Percentiles rank a stretch among this genome's conserved stretches.
phyloP scores from a whole-genome alignment of 805 yeast genomes.

The Spathaspora boniae region DNA sequence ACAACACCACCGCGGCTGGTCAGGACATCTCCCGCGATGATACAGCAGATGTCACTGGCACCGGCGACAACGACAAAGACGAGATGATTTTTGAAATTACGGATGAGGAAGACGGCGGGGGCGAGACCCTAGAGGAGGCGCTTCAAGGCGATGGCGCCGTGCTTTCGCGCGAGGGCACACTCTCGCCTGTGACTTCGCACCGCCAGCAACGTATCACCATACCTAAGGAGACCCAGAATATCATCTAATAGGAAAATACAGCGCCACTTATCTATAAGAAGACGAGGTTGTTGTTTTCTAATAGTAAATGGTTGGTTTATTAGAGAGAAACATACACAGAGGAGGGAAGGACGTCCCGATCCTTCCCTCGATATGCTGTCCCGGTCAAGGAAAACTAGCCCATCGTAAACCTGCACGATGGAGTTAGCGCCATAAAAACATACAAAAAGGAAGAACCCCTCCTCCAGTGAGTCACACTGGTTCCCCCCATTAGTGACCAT shows the following conservation, averaged over 20 bases:
- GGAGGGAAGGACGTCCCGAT: neutral
- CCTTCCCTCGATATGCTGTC: neutral
- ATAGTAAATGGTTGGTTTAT: neutral
- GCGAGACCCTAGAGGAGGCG: no score
- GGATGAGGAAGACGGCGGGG: slow-evolving; percentile 13
- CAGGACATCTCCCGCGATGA: neutral
- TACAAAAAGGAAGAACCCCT: neutral
- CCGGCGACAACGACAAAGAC: slow-evolving; percentile 9
- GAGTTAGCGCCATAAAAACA: slow-evolving; percentile 1
- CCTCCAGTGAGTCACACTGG: neutral
- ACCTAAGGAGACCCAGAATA: slow-evolving; percentile 16
- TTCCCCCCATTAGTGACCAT: neutral
- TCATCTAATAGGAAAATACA: slow-evolving; percentile 9
- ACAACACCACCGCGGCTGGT: slow-evolving; percentile 2
- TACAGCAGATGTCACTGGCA: no score
- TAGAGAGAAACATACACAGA: neutral
- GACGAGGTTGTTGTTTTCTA: neutral
- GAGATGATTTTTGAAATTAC: slow-evolving; percentile 22
- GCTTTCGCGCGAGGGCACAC: neutral
- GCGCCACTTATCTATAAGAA: neutral
- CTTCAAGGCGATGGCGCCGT: neutral
- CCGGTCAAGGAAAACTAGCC: no score
- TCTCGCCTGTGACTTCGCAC: slow-evolving; percentile 8
- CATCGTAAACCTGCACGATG: no score
- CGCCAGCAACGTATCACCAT: slow-evolving; percentile 12